A percentile compares a stretch with the other conserved stretches of the same genome.
Evolutionary conservation across 2,329 filamentous ascomycete species (phyloP).

Genomic region (Penicillium sp.): DNA sequence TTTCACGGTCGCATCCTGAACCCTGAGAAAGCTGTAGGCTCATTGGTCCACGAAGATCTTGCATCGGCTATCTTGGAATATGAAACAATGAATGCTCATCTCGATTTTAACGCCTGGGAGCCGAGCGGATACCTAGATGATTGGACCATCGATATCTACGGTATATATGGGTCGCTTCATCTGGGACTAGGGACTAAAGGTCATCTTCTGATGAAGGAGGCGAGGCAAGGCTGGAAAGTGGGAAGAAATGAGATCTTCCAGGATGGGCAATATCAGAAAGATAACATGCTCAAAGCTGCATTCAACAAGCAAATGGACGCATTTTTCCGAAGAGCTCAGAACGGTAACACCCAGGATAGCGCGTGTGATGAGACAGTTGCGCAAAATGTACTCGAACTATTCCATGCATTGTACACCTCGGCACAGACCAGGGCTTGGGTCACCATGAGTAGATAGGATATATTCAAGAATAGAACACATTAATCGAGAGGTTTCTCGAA

Average conservation of each 20-base stretch:
- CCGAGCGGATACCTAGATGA: background rate
- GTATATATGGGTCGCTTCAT: background rate
- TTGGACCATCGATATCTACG: constrained; percentile 3
- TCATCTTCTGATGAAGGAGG: background rate
- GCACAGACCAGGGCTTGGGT: background rate
- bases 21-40: background rate
- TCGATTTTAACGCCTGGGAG: background rate
- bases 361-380: background rate
- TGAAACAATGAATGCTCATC: background rate
- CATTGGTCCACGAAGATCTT: background rate
- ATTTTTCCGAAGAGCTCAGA: background rate
- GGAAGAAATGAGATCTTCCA: background rate
- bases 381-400: background rate
- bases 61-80: background rate
- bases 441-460: background rate
- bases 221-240: background rate
- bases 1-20: background rate
- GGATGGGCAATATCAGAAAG: background rate
- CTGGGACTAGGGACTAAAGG: background rate
- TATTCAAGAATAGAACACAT: background rate
- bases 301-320: background rate
- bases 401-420: background rate
- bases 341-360: too few species aligned
- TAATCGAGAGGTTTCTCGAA: background rate
- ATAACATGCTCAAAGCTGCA: background rate